Conservation (phyloP, 2,329 filamentous ascomycete species). For the Calonectria henricotiae region DNA sequence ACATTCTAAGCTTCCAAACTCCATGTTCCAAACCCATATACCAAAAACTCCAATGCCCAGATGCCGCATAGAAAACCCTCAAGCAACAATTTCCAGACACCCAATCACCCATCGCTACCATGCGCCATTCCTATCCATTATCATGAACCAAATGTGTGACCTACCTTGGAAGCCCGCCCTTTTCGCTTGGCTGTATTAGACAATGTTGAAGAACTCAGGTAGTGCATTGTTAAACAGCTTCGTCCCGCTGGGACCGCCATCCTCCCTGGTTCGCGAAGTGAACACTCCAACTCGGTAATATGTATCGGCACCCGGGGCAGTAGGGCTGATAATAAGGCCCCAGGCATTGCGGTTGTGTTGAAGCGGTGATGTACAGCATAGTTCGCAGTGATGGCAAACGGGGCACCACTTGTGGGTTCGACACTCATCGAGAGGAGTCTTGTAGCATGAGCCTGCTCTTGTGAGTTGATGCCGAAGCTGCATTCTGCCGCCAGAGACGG, state of each 20-base stretch:
- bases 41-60: neutral
- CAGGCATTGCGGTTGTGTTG: conserved; percentile 6
- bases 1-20: too few species aligned
- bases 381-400: conserved; percentile 7
- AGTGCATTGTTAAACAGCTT: neutral
- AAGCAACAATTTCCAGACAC: neutral
- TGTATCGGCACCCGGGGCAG: too few species aligned
- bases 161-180: neutral
- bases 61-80: neutral
- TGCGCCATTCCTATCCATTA: neutral
- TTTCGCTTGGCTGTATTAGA: neutral
- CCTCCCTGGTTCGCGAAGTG: neutral
- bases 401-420: neutral
- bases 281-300: neutral
- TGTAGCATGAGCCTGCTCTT: neutral
- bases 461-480: neutral
- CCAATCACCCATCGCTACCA: neutral
- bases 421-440: neutral
- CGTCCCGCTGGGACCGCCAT: neutral
- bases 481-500: neutral
- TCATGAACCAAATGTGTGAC: neutral
- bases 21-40: neutral
- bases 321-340: neutral
- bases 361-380: neutral
- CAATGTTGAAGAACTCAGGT: neutral